Evolutionary conservation across 2,329 filamentous ascomycete genomes (phyloP).

Genomic region (Epichloe amarillans): DNA sequence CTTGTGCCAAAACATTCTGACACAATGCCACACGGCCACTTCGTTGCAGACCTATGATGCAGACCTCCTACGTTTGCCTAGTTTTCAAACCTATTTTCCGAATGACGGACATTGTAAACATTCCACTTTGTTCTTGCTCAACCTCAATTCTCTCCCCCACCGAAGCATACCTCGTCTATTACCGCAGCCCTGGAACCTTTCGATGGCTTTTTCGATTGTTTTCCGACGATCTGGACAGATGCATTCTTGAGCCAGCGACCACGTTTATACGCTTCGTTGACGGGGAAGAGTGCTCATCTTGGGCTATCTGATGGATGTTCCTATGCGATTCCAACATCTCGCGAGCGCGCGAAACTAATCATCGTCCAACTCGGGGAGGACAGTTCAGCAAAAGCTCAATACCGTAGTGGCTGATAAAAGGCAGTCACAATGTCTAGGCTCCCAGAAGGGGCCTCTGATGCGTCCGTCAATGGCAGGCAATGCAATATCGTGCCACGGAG

Average conservation of each 20-base stretch:
- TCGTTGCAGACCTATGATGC: neutral
- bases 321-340: neutral
- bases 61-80: neutral
- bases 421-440: neutral
- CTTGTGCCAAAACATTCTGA: neutral
- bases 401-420: neutral
- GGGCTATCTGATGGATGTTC: neutral
- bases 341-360: neutral
- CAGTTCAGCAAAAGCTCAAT: neutral
- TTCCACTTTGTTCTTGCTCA: neutral
- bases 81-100: neutral
- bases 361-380: neutral
- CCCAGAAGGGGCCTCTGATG: neutral
- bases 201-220: neutral
- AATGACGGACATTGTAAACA: neutral
- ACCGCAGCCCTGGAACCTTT: neutral
- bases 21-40: neutral
- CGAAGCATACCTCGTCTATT: neutral
- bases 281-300: neutral
- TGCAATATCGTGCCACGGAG: neutral
- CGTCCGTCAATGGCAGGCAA: neutral
- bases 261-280: neutral
- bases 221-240: neutral
- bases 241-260: neutral
- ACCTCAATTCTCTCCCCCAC: neutral